Evolutionary conservation across 2,329 filamentous ascomycete species (phyloP).

Genomic region (Aspergillus pseudotamarii): DNA sequence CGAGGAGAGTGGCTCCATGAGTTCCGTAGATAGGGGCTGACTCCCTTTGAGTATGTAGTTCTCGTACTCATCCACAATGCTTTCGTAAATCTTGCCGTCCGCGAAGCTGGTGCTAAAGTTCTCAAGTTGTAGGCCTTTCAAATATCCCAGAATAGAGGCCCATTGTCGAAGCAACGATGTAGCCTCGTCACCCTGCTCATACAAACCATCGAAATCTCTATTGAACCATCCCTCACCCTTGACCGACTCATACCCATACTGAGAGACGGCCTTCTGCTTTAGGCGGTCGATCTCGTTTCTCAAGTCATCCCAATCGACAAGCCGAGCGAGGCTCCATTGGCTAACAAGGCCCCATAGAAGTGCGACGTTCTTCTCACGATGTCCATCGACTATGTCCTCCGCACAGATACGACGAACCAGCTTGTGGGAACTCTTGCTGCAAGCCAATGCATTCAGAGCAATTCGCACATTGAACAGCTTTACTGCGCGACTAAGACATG

Average conservation of each 20-base stretch:
- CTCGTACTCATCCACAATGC: slow-evolving; percentile 61
- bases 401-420: slow-evolving; percentile 52
- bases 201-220: slow-evolving; percentile 27
- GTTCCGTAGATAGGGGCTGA: not conserved
- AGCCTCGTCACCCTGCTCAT: slow-evolving; percentile 31
- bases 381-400: slow-evolving; percentile 65
- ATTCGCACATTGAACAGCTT: slow-evolving; percentile 64
- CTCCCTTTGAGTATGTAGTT: slow-evolving; percentile 36
- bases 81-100: slow-evolving; percentile 55
- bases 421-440: slow-evolving; percentile 43
- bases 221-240: slow-evolving; percentile 25
- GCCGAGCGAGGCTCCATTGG: slow-evolving; percentile 55
- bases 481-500: slow-evolving; percentile 56
- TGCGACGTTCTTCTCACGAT: slow-evolving; percentile 65
- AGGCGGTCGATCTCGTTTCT: slow-evolving; percentile 55
- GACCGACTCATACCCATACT: slow-evolving; percentile 20
- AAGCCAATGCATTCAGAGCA: slow-evolving; percentile 56
- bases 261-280: slow-evolving; percentile 26
- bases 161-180: slow-evolving; percentile 56
- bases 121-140: slow-evolving; percentile 49
- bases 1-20: slow-evolving; percentile 7
- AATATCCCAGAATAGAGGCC: slow-evolving; percentile 55
- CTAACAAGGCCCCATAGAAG: slow-evolving; percentile 64
- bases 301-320: slow-evolving; percentile 60
- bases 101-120: slow-evolving; percentile 64